Conservation (phyloP, 106 monocot species). For the Vanilla planifolia region DNA sequence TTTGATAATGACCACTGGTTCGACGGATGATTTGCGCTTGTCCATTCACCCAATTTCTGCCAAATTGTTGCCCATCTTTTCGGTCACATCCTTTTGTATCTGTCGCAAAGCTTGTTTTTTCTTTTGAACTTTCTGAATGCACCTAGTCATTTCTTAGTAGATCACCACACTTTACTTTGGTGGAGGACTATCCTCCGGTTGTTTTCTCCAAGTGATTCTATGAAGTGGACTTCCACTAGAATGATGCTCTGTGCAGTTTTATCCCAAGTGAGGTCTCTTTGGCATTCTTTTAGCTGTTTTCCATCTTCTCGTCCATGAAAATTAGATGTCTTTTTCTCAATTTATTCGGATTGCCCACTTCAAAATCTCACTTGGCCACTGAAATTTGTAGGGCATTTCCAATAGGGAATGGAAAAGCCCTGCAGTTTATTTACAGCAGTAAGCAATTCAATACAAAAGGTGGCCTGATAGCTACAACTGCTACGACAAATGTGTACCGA, state of each 20-base stretch:
- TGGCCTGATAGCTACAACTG: conserved; percentile 62
- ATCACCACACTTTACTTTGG: too few species aligned
- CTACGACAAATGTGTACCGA: conserved; percentile 64
- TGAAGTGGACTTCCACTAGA: neutral
- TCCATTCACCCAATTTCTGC: too few species aligned
- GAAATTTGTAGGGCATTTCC: conserved; percentile 47
- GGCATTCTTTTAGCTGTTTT: neutral
- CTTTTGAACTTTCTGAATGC: too few species aligned
- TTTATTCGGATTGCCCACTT: neutral
- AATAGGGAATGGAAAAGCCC: conserved; percentile 58
- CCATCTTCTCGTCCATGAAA: neutral
- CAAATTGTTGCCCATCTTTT: too few species aligned
- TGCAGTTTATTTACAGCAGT: conserved; percentile 81
- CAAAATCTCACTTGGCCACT: conserved; percentile 1
- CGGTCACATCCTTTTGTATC: too few species aligned
- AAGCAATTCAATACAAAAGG: conserved; percentile 56
- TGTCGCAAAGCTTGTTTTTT: too few species aligned
- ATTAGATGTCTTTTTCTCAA: neutral
- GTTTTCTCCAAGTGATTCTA: neutral
- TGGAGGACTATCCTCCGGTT: too few species aligned
- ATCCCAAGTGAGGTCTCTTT: neutral
- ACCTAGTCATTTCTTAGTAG: too few species aligned
- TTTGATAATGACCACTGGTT: too few species aligned
- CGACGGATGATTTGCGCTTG: too few species aligned
- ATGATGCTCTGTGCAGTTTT: neutral